Evolutionary conservation across 805 yeast genomes (phyloP).

Genomic region (Candida sonorensis): DNA sequence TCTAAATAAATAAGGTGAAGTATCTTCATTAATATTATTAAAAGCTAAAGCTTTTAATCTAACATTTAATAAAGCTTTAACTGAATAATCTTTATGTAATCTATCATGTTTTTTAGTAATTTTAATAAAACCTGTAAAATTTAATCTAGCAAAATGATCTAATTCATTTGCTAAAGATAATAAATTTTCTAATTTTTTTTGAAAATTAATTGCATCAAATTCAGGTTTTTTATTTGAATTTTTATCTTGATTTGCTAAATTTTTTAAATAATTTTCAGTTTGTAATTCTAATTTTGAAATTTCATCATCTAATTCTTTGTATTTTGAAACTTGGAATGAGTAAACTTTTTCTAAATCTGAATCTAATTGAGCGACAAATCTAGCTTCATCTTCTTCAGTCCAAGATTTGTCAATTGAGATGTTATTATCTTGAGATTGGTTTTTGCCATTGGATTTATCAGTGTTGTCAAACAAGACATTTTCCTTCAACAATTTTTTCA

Average conservation of each 20-base stretch:
- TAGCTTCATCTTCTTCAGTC: slow-evolving; percentile 66
- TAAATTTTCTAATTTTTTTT: slow-evolving; percentile 63
- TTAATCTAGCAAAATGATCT: slow-evolving; percentile 84
- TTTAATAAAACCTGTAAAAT: slow-evolving; percentile 91
- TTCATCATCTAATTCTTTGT: slow-evolving; percentile 57
- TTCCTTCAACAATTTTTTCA: slow-evolving; percentile 67
- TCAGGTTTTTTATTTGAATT: slow-evolving; percentile 21
- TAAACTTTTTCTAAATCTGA: slow-evolving; percentile 71
- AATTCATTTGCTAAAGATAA: slow-evolving; percentile 74
- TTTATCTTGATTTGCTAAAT: slow-evolving; percentile 9
- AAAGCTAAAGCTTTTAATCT: slow-evolving; percentile 83
- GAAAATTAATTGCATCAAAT: slow-evolving; percentile 58
- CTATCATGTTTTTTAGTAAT: slow-evolving; percentile 96
- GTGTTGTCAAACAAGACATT: slow-evolving; percentile 31
- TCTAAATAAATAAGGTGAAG: slow-evolving; percentile 82
- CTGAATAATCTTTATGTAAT: slow-evolving; percentile 81
- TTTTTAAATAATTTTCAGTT: slow-evolving; percentile 36
- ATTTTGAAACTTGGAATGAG: slow-evolving; percentile 61
- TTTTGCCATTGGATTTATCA: slow-evolving; percentile 1
- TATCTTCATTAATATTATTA: slow-evolving; percentile 76
- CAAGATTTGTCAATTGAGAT: no score
- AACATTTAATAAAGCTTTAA: slow-evolving; percentile 81
- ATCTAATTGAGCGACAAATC: slow-evolving; percentile 62
- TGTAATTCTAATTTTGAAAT: slow-evolving; percentile 58
- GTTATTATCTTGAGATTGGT: slow-evolving; percentile 27